Base-by-base conservation (phyloP, 1,284 basidiomycete species). In the Ustilago loliicola region DNA sequence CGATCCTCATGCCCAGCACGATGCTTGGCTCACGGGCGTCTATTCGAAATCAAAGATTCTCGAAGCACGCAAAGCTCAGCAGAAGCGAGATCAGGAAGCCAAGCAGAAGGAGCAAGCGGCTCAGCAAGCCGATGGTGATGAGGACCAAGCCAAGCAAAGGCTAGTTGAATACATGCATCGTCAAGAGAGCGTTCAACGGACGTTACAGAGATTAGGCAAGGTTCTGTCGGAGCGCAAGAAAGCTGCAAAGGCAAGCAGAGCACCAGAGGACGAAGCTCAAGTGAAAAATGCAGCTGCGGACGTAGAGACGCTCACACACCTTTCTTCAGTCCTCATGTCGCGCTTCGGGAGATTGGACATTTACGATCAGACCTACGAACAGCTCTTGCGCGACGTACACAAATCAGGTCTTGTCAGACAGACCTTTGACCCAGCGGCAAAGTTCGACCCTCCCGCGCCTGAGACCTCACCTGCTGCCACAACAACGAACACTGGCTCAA, bases 1-100 rank as follows among this genome's bases (percentile, higher is more conserved):
- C 54, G 96, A 99, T 87, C 93, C 93, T 7, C 93, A 95, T 84
- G 94, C 93, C 19, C 91, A 93, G 61, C 95, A 98, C 87, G 96
- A 99, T 87, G 90, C 90, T 32, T 99, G 97, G 97, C 93, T 99
- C 89, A 92, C 94, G 19, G 94, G 92, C 3, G 79, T 96, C 59
- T 93, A 93, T 83, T 80, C 76, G 9, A 94, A 96, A 83, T 90
- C 89, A 72, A 93, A 92, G 79, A 97, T 99, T 82, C 93, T 93
- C 86, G 90, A 91, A 79, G 96, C 97, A 13, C 88, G 92, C 88
- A 87, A 85, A 54, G 86, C 87, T 2, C 50, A 87, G 76, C 66
- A 90, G 88, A 77, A 89, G 88, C 80, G 93, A 91, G 88, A 91
- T 89, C 79, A 89, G n/a, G 80, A 77, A 17, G 81, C 71, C 9